A percentile compares a stretch with the other conserved stretches of the same genome.
Conservation (phyloP, 345 rosid species). For the Pugionium dolabratum region DNA sequence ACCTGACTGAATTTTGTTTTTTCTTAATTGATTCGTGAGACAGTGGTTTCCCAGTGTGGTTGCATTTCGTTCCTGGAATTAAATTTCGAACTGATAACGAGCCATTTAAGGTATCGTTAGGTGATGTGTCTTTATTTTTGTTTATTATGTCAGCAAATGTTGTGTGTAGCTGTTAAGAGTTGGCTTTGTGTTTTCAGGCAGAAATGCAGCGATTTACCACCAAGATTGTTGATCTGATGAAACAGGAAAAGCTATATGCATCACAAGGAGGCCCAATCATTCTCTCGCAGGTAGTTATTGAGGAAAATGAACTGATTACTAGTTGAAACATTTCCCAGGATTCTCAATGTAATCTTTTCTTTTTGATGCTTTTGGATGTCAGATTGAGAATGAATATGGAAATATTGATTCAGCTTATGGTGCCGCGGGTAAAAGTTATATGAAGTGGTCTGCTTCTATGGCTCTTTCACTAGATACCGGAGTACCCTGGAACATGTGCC, state of each 20-base stretch:
- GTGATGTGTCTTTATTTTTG: background rate
- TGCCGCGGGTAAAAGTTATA: conserved; percentile 66
- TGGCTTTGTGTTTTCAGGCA: conserved; percentile 44
- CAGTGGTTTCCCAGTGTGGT: conserved; percentile 97
- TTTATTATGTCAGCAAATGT: background rate
- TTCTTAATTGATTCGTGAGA: background rate
- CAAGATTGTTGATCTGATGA: conserved; percentile 88
- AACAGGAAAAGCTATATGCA: conserved; percentile 84
- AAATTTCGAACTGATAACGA: conserved; percentile 83
- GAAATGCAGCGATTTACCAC: conserved; percentile 92
- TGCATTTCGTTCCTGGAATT: conserved; percentile 86
- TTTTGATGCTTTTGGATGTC: conserved; percentile 22
- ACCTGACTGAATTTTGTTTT: background rate
- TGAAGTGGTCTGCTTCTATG: conserved; percentile 93
- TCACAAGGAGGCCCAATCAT: conserved; percentile 98
- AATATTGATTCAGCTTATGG: conserved; percentile 71
- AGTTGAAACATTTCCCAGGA: conserved; percentile 2
- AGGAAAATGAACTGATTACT: background rate
- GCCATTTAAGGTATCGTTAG: conserved; percentile 70
- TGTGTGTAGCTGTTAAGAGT: conserved; percentile 5
- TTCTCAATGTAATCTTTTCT: background rate
- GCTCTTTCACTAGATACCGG: conserved; percentile 84
- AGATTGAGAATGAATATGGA: conserved; percentile 99
- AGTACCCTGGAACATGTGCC: conserved; percentile 99
- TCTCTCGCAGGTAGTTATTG: conserved; percentile 69